Base-by-base conservation (phyloP, 306 rosid genomes). In the Datisca glomerata region DNA sequence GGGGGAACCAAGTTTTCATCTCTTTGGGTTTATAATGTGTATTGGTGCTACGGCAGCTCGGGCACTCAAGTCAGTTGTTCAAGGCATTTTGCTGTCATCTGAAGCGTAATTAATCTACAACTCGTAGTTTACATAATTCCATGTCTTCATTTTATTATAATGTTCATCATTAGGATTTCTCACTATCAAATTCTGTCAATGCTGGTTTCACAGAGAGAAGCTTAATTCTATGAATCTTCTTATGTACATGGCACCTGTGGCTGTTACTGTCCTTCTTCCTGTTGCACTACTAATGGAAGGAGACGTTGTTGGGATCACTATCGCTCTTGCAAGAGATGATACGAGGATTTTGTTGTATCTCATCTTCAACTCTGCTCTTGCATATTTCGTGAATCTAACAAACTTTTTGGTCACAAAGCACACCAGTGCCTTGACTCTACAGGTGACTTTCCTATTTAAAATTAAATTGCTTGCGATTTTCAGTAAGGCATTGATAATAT, bases 1-100 rank as follows among this genome's bases (percentile, higher is more conserved):
- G 96, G 87, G 96, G 55, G 96, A 85, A 65, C 96, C 96, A 0
- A 81, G 96, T 61, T 85, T 85, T 73, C 96, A 85, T 70, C 63
- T 85, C 41, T 85, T 85, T 60, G 96, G 96, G 37, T 85, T 85
- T 65, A 64, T 85, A 38, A 70, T 85, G 49, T 85, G 96, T 25
- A 3, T 85, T 29, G 89, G 93, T 1, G 96, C 96, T 4, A 85
- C 96, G 4, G 96, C 89, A 53, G 96, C 96, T 21, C 75, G 96
- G 52, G 96, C 96, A 1, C 69, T 85, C 17, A 85, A 85, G 49
- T 64, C 96, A 2, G 96, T 85, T 47, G 70, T 85, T 21, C 96
- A 85, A 45, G 96, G 96, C 46, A 78, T 85, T 63, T 62, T 85
- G 57, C 89, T 85, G 28, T 85, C 96, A 8, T 85, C 96, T 14